Evolutionary conservation across 2,329 filamentous ascomycete genomes (phyloP).

Genomic region (Pseudofabraea citricarpa): DNA sequence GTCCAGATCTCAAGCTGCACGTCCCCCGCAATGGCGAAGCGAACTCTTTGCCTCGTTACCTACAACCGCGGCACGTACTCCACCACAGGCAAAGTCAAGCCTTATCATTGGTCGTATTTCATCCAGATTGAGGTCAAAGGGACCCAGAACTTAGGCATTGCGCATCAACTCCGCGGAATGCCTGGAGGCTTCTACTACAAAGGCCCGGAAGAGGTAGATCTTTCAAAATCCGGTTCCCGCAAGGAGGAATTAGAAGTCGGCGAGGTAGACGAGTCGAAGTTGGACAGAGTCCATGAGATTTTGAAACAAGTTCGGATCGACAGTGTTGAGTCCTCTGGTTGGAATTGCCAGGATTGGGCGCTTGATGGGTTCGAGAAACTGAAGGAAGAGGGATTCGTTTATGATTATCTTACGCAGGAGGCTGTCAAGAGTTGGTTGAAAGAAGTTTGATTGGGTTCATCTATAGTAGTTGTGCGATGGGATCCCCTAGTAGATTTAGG

Average conservation of each 20-base stretch:
- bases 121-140: neutral
- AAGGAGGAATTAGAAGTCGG: constrained; percentile 5
- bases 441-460: no score
- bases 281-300: neutral
- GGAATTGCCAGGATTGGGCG: constrained; percentile 7
- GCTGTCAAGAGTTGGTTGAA: no score
- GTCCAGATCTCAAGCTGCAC: no score
- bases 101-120: constrained; percentile 6
- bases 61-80: constrained; percentile 4
- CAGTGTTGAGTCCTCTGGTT: constrained; percentile 3
- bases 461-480: no score
- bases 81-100: constrained; percentile 2
- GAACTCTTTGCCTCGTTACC: no score
- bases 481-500: no score
- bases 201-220: neutral
- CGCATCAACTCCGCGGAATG: constrained; percentile 6
- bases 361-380: constrained; percentile 1
- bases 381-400: constrained; percentile 1
- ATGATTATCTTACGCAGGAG: no score
- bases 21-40: no score
- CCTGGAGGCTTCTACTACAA: constrained; percentile 4
- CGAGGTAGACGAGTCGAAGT: constrained; percentile 1
- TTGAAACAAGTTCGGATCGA: constrained; percentile 1
- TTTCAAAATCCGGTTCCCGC: neutral
- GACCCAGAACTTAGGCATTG: neutral